Conservation (phyloP, 2,329 filamentous ascomycete genomes). For the Fusarium sambucinum region DNA sequence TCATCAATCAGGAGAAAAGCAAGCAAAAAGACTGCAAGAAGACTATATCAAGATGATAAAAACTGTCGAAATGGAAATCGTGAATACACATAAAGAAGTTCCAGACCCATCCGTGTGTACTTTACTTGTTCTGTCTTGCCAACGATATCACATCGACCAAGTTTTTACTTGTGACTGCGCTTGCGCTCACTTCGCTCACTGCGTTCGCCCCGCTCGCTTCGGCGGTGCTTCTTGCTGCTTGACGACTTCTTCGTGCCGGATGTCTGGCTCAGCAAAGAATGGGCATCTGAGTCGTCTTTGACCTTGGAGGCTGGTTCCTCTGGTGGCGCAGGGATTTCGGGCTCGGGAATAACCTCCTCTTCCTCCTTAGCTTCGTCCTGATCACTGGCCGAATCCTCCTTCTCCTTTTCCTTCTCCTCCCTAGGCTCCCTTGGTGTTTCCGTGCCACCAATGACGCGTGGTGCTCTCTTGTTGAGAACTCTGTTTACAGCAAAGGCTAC, state of each 20-base stretch:
- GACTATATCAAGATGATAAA: constrained; percentile 7
- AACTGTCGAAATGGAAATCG: constrained; percentile 18
- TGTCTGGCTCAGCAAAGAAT: constrained; percentile 16
- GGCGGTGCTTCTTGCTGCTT: constrained; percentile 35
- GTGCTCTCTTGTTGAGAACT: constrained; percentile 25
- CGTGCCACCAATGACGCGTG: constrained; percentile 26
- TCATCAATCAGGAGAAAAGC: not conserved
- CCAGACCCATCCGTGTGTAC: constrained; percentile 29
- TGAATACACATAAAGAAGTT: constrained; percentile 34
- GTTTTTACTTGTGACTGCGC: constrained; percentile 31
- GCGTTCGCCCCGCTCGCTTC: constrained; percentile 24
- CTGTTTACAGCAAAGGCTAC: constrained; percentile 28
- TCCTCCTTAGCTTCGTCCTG: constrained; percentile 31
- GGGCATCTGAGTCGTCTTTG: constrained; percentile 27
- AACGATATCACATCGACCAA: constrained; percentile 17
- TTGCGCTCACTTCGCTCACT: constrained; percentile 34
- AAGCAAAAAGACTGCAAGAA: constrained; percentile 14
- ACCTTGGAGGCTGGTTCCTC: constrained; percentile 16
- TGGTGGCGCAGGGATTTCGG: not conserved
- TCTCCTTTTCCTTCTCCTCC: constrained; percentile 18
- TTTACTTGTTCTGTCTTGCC: constrained; percentile 34
- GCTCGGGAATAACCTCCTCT: constrained; percentile 11
- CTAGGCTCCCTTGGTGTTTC: constrained; percentile 30
- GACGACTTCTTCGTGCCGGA: constrained; percentile 28
- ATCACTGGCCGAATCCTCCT: constrained; percentile 32